Evolutionary conservation across 352 stramenopile species (phyloP).

Genomic region (Phytopythium mirpurense): DNA sequence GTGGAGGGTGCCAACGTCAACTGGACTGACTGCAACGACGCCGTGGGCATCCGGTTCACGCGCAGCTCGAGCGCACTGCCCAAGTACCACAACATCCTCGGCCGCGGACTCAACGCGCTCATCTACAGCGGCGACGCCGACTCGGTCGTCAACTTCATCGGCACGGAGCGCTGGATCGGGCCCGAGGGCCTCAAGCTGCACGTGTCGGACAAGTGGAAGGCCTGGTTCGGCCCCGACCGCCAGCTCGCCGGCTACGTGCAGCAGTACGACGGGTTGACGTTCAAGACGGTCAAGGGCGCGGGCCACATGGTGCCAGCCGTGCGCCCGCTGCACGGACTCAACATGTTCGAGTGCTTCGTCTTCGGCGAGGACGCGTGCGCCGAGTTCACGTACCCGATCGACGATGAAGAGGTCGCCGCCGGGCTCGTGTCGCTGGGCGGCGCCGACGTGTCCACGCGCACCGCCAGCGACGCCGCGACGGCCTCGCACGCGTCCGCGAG

Average conservation of each 20-base stretch:
- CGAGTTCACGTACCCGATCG: conserved; percentile 55
- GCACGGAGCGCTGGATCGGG: conserved; percentile 86
- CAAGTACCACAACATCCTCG: conserved; percentile 68
- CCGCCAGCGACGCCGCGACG: background rate
- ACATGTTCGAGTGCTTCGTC: conserved; percentile 85
- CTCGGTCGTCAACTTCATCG: conserved; percentile 81
- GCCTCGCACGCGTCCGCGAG: conserved; percentile 9
- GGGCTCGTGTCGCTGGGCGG: conserved; percentile 16
- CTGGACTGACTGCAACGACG: conserved; percentile 68
- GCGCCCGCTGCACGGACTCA: conserved; percentile 63
- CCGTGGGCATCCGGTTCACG: conserved; percentile 43
- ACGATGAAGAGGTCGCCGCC: conserved; percentile 57
- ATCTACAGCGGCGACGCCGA: conserved; percentile 80
- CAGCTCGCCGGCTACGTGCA: conserved; percentile 88
- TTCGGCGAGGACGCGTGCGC: conserved; percentile 48
- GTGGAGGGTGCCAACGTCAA: conserved; percentile 29
- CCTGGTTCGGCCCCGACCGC: conserved; percentile 68
- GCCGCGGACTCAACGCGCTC: conserved; percentile 37
- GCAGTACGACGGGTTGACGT: conserved; percentile 82
- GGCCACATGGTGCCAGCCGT: conserved; percentile 88
- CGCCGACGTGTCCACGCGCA: background rate
- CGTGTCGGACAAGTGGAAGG: conserved; percentile 25
- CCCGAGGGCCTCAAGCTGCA: conserved; percentile 58
- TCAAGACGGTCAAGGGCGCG: conserved; percentile 90
- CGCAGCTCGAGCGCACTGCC: conserved; percentile 51